Base-by-base conservation (phyloP, 2,329 filamentous ascomycete genomes). In the Colletotrichum coccodes region DNA sequence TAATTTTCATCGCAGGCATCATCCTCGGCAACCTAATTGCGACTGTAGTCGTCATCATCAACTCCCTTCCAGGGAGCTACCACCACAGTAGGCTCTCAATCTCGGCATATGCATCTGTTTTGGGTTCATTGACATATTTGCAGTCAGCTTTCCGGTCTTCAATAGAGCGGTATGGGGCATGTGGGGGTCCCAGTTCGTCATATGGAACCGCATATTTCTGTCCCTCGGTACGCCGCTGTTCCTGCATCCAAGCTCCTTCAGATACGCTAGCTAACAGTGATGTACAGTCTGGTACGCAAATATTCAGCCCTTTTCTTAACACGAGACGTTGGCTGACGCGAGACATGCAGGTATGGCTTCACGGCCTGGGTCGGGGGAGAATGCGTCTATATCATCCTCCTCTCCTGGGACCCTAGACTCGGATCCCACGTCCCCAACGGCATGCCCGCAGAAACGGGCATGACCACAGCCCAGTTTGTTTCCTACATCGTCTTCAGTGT, bases 311-410 rank as follows among this genome's bases (percentile, higher is more conserved):
- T 42, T 30, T n/a, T 47, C 3, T 32, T 34, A 23, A 28, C 21
- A 36, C 32, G 18, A 6, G 18, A 50, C 53, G 26, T 30, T 30
- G 11, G 65, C 72, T 72, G 6, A 32, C 16, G 34, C n/a, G 9
- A 34, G 44, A 8, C 5, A 50, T 50, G 44, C 30, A 79, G 79
- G 80, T 82, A 82, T 60, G 81, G 78, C 18, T 83, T 84, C 64
- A 82, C 84, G 59, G 79, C 82, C 5, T 85, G 82, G 80, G 80
- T 84, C 46, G 83, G 83, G 14, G 83, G 83, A 3, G 77, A 83
- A 72, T 84, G 82, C 56, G 70, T 84, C 62, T 83, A 84, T 58
- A 76, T 85, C 50, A 82, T 82, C 58, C 76, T 86, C 6, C 79
- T 82, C 12, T 82, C 84, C 2, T 82, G 83, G 73, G 81, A 82